Percentiles rank a stretch among this genome's conserved stretches.
Conservation (phyloP, 2,329 filamentous ascomycete species). For the Helotiales sp. region DNA sequence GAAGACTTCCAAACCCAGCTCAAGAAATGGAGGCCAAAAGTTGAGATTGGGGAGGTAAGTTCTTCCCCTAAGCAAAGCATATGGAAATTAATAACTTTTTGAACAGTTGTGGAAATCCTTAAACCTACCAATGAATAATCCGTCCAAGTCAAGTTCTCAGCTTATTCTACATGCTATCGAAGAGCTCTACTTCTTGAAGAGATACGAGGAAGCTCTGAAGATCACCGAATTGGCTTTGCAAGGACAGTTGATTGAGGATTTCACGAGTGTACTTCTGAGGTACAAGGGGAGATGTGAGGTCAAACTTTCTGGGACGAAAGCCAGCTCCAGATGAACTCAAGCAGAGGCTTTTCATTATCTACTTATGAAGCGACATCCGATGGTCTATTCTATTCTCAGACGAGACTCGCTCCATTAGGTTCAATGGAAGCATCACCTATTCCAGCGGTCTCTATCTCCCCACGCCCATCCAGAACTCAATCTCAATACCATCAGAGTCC, state of each 20-base stretch:
- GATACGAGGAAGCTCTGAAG: slow-evolving; percentile 29
- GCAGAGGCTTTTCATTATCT: too few species aligned
- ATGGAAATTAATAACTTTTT: not conserved
- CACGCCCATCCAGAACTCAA: too few species aligned
- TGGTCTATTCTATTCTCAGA: too few species aligned
- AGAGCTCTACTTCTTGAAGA: slow-evolving; percentile 34
- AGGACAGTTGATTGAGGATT: slow-evolving; percentile 26
- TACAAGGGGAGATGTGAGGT: slow-evolving; percentile 27
- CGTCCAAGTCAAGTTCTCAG: slow-evolving; percentile 33
- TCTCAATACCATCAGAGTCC: too few species aligned
- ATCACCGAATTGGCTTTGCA: slow-evolving; percentile 23
- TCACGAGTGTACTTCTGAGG: slow-evolving; percentile 24
- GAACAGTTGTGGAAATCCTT: slow-evolving; percentile 31
- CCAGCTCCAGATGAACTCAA: not conserved
- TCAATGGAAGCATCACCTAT: too few species aligned
- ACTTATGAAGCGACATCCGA: too few species aligned
- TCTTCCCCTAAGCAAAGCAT: too few species aligned
- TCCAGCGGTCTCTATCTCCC: too few species aligned
- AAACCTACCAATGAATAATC: slow-evolving; percentile 27
- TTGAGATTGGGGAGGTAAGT: slow-evolving; percentile 33
- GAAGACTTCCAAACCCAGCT: slow-evolving; percentile 29
- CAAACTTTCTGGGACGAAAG: slow-evolving; percentile 5
- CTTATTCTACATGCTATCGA: slow-evolving; percentile 35
- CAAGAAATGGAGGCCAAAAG: slow-evolving; percentile 29
- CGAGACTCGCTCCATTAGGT: too few species aligned